Conservation (phyloP, 2,329 filamentous ascomycete species). For the Xylariaceae sp. region DNA sequence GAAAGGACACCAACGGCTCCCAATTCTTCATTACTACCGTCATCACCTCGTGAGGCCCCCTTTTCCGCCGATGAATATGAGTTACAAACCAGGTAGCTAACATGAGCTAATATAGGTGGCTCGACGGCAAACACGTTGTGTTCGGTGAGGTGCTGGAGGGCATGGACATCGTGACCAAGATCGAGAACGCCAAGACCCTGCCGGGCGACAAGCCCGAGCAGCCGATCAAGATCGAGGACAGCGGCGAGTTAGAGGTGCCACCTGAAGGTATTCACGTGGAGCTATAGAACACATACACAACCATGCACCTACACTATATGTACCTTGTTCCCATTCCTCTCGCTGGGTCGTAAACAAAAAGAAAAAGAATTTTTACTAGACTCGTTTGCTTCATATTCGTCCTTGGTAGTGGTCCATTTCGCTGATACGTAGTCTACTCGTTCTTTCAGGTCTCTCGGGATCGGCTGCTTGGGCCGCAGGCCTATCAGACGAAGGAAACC, state of each 20-base stretch:
- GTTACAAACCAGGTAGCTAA: no score
- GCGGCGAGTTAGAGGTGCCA: conserved; percentile 82
- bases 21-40: conserved; percentile 93
- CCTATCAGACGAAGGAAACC: conserved; percentile 42
- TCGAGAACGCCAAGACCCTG: conserved; percentile 73
- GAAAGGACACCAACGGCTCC: conserved; percentile 85
- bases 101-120: conserved; percentile 76
- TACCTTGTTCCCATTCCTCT: conserved; percentile 38
- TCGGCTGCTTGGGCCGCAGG: conserved; percentile 47
- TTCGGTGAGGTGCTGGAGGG: conserved; percentile 90
- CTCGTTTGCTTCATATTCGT: conserved; percentile 43
- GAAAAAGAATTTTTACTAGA: conserved; percentile 18
- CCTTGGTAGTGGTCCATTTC: conserved; percentile 43
- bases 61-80: no score
- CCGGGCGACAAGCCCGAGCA: conserved; percentile 72
- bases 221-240: conserved; percentile 79
- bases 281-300: conserved; percentile 66
- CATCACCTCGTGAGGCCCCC: conserved; percentile 70
- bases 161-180: conserved; percentile 79
- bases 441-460: conserved; percentile 45
- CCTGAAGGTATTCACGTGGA: conserved; percentile 93
- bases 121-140: conserved; percentile 84
- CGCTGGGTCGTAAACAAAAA: conserved; percentile 21
- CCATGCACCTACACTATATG: conserved; percentile 38
- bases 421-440: conserved; percentile 30